These are phyloP conservation scores for Diplosphaera chodatii DNA, from an alignment of 139 green algal species.

Conservation along the genomic window DNA sequence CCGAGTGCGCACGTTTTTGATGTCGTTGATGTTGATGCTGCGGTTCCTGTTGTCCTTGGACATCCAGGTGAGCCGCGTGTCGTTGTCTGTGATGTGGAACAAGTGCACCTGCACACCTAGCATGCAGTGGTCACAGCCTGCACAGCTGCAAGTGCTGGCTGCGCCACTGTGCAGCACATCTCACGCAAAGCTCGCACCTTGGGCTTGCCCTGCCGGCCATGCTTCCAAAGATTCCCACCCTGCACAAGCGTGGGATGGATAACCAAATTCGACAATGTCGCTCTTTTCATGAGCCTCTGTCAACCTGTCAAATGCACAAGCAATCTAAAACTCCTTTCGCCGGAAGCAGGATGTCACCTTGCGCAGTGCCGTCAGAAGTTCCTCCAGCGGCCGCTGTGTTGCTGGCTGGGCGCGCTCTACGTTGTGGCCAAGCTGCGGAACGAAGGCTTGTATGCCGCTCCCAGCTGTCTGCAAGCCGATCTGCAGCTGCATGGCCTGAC, in stretches of 20 bases:
- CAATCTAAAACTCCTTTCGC: neutral
- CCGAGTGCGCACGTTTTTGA: neutral
- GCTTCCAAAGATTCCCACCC: slow-evolving; percentile 69
- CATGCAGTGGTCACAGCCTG: too few species aligned
- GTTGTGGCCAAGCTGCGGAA: neutral
- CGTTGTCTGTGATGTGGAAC: slow-evolving; percentile 57
- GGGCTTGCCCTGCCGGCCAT: slow-evolving; percentile 66
- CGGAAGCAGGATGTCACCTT: slow-evolving; percentile 29
- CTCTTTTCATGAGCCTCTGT: too few species aligned
- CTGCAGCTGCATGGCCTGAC: neutral
- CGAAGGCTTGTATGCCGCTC: neutral
- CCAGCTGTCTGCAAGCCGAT: neutral
- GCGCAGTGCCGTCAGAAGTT: slow-evolving; percentile 46
- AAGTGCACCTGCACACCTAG: slow-evolving; percentile 35
- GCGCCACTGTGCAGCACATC: too few species aligned
- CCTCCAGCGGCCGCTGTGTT: slow-evolving; percentile 31
- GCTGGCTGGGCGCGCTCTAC: neutral
- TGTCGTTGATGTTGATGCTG: neutral
- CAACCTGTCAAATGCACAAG: too few species aligned
- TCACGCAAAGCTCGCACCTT: slow-evolving; percentile 27
- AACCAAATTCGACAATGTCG: too few species aligned
- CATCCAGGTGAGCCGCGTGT: slow-evolving; percentile 59
- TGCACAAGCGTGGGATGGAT: slow-evolving; percentile 15
- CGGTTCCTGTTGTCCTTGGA: neutral
- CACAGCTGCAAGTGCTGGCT: too few species aligned